Evolutionary conservation across 352 stramenopile species (phyloP), one percentile per base, ranked within the genome.

Genomic region (Phytophthora syringae): DNA sequence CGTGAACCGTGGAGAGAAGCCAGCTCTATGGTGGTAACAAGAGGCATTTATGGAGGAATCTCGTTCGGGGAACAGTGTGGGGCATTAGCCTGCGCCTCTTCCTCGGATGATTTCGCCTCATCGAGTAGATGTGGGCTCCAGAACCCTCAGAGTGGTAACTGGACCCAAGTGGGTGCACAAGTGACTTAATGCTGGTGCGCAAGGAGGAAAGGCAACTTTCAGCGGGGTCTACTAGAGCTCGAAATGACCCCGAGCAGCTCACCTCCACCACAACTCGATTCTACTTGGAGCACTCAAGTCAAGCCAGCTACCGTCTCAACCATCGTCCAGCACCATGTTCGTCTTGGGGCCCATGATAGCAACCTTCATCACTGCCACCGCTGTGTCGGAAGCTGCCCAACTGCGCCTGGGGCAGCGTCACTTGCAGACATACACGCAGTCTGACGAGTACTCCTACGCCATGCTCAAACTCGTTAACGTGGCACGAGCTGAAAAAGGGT

Each of bases 401-500:
- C 20, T 68, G 48, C 52, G 64, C 5, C 61, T 54, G 11, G 61
- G 0, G 2, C 50, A 61, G 10, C 72, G 58, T 52, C 72, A 16
- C 7, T 54, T 73, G 52, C 65, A 73, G 42, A 58, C 65, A 7
- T 70, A 70, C 49, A 56, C 60, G 4, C 22, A 25, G 47, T 58
- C 55, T 7, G 63, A 58, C 36, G 58, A 77, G 43, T 67, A 67
- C 32, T 53, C 36, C 36, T 52, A 54, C 39, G 18, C 27, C 52
- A 70, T 88, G 79, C 70, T 86, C 7, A 57, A 51, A 2, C 72
- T 69, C 3, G 76, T 84, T 36, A 88, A 86, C 49, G 47, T 62
- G 16, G 70, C 69, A 37, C 79, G 79, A 4, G 60, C 68, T 16
- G 65, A 70, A n/a, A 9, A 58, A 1, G 71, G 69, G 0, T 48